Percentiles rank a stretch among this genome's conserved stretches.
Evolutionary conservation across 164 flowering plant species (phyloP).

Genomic region (Vitis rotundifolia): DNA sequence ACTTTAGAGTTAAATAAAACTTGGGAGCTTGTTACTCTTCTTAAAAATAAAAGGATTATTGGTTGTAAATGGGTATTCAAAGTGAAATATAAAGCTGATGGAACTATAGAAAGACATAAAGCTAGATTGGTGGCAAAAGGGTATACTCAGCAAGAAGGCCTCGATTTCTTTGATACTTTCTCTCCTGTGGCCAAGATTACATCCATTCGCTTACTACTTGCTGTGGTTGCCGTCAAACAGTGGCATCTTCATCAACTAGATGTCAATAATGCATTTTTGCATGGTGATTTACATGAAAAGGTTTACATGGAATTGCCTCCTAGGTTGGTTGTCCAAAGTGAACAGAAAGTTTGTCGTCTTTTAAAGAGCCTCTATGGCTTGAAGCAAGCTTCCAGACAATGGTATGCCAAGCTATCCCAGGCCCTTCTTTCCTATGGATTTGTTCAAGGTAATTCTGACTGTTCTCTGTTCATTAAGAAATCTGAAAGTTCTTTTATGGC

Average conservation of each 20-base stretch:
- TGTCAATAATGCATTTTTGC: constrained; percentile 4
- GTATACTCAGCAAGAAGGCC: constrained; percentile 2
- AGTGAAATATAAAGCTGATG: constrained; percentile 6
- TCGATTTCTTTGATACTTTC: constrained; percentile 6
- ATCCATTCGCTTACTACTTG: not conserved
- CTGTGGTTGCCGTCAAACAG: not conserved
- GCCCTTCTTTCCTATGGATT: not conserved
- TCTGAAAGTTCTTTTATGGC: not conserved
- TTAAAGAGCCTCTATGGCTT: constrained; percentile 3
- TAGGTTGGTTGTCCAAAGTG: not conserved
- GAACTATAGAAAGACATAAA: not conserved
- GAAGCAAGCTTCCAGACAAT: not conserved
- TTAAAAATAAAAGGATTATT: not conserved
- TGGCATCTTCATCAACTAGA: constrained; percentile 1
- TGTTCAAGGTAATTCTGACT: not conserved
- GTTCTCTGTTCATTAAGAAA: not conserved
- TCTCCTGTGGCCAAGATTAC: not conserved
- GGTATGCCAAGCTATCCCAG: not conserved
- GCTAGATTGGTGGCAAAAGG: constrained; percentile 10
- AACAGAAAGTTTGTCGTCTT: not conserved
- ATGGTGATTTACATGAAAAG: constrained; percentile 5
- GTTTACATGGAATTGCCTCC: constrained; percentile 2
- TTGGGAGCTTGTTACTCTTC: not conserved
- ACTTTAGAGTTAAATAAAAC: constrained; percentile 6
- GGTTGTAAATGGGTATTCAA: constrained; percentile 12